These are phyloP conservation scores for Trichomonas vaginalis DNA, from an alignment of 208 protist species.

Conservation along the genomic window DNA sequence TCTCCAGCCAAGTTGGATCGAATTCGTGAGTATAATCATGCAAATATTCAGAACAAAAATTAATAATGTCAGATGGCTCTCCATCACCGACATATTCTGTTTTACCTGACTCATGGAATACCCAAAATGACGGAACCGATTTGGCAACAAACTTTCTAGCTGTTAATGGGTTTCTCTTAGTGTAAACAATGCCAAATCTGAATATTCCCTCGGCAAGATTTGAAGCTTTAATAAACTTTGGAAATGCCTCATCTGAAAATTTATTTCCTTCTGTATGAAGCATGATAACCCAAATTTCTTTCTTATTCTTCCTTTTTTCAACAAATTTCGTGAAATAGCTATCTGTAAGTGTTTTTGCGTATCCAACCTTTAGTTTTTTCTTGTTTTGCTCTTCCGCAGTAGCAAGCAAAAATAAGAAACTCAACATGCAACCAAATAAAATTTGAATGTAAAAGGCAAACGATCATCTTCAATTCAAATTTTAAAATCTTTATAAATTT, in stretches of 20 bases:
- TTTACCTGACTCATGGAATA: background rate
- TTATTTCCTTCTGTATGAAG: background rate
- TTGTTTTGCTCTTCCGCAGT: background rate
- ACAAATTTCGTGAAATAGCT: background rate
- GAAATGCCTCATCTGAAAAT: background rate
- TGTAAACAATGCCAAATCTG: background rate
- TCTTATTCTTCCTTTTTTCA: background rate
- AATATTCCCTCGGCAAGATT: background rate
- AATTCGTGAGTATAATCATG: background rate
- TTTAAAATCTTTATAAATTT: too few relatives aligned
- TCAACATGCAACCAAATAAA: background rate
- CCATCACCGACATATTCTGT: background rate
- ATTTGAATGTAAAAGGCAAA: too few relatives aligned
- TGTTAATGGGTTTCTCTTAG: background rate
- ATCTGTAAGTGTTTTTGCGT: background rate
- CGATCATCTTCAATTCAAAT: too few relatives aligned
- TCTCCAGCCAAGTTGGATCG: background rate
- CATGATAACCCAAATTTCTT: constrained; percentile 8
- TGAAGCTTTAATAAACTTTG: background rate
- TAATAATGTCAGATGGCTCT: background rate
- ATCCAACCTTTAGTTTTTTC: background rate
- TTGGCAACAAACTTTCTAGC: background rate
- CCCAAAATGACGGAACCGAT: background rate
- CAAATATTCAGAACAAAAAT: background rate
- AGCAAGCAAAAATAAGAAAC: background rate